Conservation (phyloP, 23 red algal genomes). For the Gracilaria domingensis region DNA sequence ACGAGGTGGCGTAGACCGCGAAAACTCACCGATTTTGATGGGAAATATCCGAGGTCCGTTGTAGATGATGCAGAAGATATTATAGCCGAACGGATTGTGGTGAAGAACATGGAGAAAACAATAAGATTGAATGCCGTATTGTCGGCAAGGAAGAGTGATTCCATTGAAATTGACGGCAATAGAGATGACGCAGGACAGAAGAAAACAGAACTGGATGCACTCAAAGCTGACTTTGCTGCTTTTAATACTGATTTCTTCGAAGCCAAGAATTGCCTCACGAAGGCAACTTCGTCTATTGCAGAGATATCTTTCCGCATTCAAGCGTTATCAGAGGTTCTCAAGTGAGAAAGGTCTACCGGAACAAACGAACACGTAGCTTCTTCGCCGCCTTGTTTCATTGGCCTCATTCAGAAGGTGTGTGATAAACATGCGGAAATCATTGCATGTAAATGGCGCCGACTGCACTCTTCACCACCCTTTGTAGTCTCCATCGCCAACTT, state of each 20-base stretch:
- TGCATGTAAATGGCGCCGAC: neutral
- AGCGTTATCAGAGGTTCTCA: slow-evolving; percentile 59
- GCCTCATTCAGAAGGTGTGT: neutral
- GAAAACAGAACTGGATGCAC: slow-evolving; percentile 45
- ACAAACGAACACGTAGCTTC: neutral
- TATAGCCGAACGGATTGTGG: slow-evolving; percentile 63
- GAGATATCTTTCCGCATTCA: slow-evolving; percentile 68
- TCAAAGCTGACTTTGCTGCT: slow-evolving; percentile 48
- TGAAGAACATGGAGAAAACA: slow-evolving; percentile 52
- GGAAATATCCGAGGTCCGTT: slow-evolving; percentile 51
- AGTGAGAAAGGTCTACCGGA: slow-evolving; percentile 5
- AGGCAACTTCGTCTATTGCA: slow-evolving; percentile 55
- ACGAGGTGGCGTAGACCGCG: slow-evolving; percentile 65
- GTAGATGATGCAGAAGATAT: slow-evolving; percentile 61
- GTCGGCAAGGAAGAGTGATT: slow-evolving; percentile 10
- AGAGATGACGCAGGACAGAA: slow-evolving; percentile 4
- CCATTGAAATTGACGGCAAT: neutral
- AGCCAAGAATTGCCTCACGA: slow-evolving; percentile 45
- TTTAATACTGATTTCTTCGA: slow-evolving; percentile 64
- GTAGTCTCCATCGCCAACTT: neutral
- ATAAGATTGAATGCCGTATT: slow-evolving; percentile 54
- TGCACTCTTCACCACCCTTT: neutral
- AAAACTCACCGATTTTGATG: slow-evolving; percentile 67
- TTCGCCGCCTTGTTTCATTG: neutral
- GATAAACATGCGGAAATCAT: neutral